Evolutionary conservation across 306 rosid species (phyloP).

Genomic region (Sophora flavescens): DNA sequence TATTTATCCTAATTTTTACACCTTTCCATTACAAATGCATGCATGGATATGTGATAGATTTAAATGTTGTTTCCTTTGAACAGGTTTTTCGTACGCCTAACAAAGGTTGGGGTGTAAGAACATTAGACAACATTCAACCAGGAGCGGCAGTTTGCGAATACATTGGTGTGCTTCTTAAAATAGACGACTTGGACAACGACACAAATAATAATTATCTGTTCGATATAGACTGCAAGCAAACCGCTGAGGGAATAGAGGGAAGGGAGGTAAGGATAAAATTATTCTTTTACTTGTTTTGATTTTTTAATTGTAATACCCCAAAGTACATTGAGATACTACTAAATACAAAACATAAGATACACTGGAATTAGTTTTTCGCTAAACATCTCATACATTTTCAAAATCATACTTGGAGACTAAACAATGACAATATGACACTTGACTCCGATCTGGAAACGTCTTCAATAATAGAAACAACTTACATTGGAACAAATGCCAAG

Average conservation of each 20-base stretch:
- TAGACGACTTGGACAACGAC: not conserved
- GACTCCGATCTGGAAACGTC: no score
- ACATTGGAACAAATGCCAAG: no score
- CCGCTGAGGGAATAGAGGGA: not conserved
- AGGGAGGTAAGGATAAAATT: slow-evolving; percentile 17
- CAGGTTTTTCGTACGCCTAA: slow-evolving; percentile 37
- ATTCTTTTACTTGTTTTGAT: not conserved
- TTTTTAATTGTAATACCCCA: no score
- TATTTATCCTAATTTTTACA: not conserved
- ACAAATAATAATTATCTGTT: not conserved
- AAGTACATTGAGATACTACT: no score
- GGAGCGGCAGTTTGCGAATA: slow-evolving; percentile 18
- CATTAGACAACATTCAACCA: not conserved
- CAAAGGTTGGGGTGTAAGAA: slow-evolving; percentile 35
- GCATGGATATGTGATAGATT: not conserved
- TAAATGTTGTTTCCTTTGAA: not conserved
- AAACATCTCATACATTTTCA: no score
- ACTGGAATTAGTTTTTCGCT: no score
- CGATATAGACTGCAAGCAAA: slow-evolving; percentile 34
- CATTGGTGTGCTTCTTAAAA: not conserved
- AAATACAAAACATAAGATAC: no score
- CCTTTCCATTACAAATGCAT: not conserved
- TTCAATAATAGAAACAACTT: no score
- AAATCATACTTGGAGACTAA: no score
- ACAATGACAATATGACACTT: no score